Evolutionary conservation across 805 yeast genomes (phyloP).

Genomic region (Yamadazyma nakazawae): DNA sequence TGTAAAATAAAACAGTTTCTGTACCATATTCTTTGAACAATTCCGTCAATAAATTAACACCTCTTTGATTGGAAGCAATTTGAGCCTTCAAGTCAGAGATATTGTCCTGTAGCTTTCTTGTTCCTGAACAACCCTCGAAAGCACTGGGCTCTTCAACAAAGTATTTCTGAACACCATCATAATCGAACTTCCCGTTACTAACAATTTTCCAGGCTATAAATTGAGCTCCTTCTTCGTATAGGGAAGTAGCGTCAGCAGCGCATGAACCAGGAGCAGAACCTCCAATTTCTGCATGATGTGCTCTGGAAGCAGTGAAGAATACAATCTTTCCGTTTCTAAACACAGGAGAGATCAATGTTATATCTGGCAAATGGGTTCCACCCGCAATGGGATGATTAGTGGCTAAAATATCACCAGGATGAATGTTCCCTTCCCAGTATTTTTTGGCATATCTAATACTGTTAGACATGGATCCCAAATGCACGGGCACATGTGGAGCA

Average conservation of each 20-base stretch:
- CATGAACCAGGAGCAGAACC: constrained; percentile 21
- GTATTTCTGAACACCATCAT: constrained; percentile 15
- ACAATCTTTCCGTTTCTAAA: constrained; percentile 15
- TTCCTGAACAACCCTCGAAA: constrained; percentile 26
- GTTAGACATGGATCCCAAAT: constrained; percentile 81
- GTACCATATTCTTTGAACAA: constrained; percentile 61
- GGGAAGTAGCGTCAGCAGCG: constrained; percentile 16
- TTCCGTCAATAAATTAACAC: constrained; percentile 58
- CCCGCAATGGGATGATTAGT: constrained; percentile 82
- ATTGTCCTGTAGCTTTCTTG: constrained; percentile 19
- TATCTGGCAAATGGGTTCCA: constrained; percentile 84
- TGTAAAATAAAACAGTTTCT: constrained; percentile 63
- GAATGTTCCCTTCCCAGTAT: constrained; percentile 60
- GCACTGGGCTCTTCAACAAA: constrained; percentile 13
- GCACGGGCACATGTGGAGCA: constrained; percentile 88
- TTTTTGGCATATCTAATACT: constrained; percentile 66
- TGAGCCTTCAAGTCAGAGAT: constrained; percentile 70
- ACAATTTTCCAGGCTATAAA: constrained; percentile 17
- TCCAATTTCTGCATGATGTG: constrained; percentile 25
- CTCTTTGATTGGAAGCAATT: constrained; percentile 82
- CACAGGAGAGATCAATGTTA: constrained; percentile 26
- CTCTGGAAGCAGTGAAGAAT: constrained; percentile 19
- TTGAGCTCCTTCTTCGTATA: constrained; percentile 18
- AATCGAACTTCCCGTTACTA: constrained; percentile 15
- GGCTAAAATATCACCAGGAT: constrained; percentile 71